Base-by-base conservation (phyloP, 352 stramenopile genomes). In the Globisporangium spinosum region DNA sequence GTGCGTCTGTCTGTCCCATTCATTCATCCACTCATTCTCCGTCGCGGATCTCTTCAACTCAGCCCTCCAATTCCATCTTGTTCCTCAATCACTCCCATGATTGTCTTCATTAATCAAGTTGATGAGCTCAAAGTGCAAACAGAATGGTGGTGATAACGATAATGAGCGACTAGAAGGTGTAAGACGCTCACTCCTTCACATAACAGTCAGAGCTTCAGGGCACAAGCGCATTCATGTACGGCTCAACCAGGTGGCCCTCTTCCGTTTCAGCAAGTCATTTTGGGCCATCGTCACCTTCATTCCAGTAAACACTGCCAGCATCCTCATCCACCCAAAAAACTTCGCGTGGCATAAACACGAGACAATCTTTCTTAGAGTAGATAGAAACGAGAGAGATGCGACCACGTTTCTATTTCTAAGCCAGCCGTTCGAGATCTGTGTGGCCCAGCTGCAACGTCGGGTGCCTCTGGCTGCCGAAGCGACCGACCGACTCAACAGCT, bases 401-500 rank as follows among this genome's bases (percentile, higher is more conserved):
- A 9, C 5, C 15, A 13, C 15, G 32, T 63, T 63, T 63, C 57
- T 51, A 63, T 63, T 53, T 34, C 57, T 49, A 35, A 4, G 3
- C 7, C 7, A 35, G 15, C 5, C 29, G 25, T 2, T 22, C 25
- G n/a, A 17, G 38, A 51, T 35, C 23, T 63, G n/a, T 62, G 57
- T 62, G 57, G 57, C 57, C 15, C 54, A n/a, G 54, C 54, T 15
- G 54, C 54, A 40, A 35, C 51, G 51, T 43, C 35, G 35, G 35
- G 35, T 43, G 35, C 7, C 29, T 43, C 35, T 43, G 35, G 51
- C 9, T 23, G 51, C 12, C 51, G 10, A 58, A 13, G 25, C 54
- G 25, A 38, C 54, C 51, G 51, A 57, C 51, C 12, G 3, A 32
- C 4, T 32, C 29, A 22, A 17, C 15, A 13, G 22, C 54, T 32